Percentiles rank a stretch among this genome's conserved stretches.
Evolutionary conservation across 192 early-diverging fungal species (phyloP).

Genomic region (Entomortierella parvispora): DNA sequence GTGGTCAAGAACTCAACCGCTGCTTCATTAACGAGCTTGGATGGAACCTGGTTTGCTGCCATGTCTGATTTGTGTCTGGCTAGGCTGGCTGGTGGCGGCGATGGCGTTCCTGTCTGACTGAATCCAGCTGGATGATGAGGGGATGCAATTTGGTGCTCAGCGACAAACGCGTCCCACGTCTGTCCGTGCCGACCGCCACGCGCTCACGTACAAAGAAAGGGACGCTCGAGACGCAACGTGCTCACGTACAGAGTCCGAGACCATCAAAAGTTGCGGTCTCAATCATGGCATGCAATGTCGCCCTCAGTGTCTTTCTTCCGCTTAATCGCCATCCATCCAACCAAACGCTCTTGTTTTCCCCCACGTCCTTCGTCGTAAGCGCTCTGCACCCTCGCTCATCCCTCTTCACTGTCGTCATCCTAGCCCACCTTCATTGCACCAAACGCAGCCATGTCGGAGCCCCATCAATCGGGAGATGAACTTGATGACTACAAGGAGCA

Average conservation of each 20-base stretch:
- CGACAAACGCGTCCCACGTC: too few species aligned
- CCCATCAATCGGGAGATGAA: constrained; percentile 68
- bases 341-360: too few species aligned
- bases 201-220: too few species aligned
- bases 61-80: constrained; percentile 13
- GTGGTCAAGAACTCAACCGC: constrained; percentile 78
- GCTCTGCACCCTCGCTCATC: too few species aligned
- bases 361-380: too few species aligned
- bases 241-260: constrained; percentile 13
- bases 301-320: constrained; percentile 3
- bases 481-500: constrained; percentile 90
- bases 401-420: not conserved
- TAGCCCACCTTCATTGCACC: not conserved
- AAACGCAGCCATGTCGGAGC: constrained; percentile 56
- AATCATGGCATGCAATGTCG: too few species aligned
- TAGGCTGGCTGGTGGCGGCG: not conserved
- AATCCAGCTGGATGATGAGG: too few species aligned
- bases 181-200: too few species aligned
- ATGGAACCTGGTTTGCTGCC: constrained; percentile 30
- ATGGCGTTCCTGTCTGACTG: constrained; percentile 1
- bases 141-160: too few species aligned
- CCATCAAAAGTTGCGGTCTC: too few species aligned
- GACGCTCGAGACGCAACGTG: constrained; percentile 5
- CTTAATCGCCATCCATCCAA: not conserved
- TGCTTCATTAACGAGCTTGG: constrained; percentile 68